A percentile compares a stretch with the other conserved stretches of the same genome.
These are phyloP conservation scores for Chrysoporthe cubensis DNA, from an alignment of 2,329 filamentous ascomycete genomes.

Conservation along the genomic window DNA sequence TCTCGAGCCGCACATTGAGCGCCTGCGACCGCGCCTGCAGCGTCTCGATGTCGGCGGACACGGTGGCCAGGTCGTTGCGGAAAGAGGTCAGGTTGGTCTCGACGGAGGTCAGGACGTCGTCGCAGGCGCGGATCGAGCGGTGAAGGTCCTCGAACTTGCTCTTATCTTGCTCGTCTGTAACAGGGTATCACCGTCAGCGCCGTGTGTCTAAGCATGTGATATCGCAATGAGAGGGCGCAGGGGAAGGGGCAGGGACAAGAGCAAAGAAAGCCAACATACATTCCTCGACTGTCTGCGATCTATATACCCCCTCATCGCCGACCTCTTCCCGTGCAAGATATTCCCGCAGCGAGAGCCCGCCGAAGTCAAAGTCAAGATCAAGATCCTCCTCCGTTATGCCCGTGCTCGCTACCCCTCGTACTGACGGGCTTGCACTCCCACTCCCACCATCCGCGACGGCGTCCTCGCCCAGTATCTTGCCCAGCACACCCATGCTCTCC, in stretches of 20 bases:
- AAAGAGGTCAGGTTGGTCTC: constrained; percentile 92
- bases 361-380: constrained; percentile 76
- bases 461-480: constrained; percentile 22
- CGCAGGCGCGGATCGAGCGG: constrained; percentile 84
- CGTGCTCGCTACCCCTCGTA: not conserved
- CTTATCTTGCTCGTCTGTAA: constrained; percentile 75
- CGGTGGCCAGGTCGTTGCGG: constrained; percentile 86
- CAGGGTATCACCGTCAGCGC: constrained; percentile 11
- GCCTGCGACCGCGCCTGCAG: constrained; percentile 84
- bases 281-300: constrained; percentile 69
- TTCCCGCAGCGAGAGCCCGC: constrained; percentile 73
- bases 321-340: constrained; percentile 53
- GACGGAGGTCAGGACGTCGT: constrained; percentile 90
- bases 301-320: constrained; percentile 43
- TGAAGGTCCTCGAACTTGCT: constrained; percentile 89
- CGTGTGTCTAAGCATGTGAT: constrained; percentile 13
- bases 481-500: constrained; percentile 56
- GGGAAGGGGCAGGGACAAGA: constrained; percentile 13
- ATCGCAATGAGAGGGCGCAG: constrained; percentile 9
- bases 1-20: constrained; percentile 83
- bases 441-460: constrained; percentile 33
- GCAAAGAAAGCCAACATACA: constrained; percentile 56
- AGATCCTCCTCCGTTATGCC: constrained; percentile 56
- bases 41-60: constrained; percentile 94
- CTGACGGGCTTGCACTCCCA: not conserved